Evolutionary conservation across 805 yeast genomes (phyloP).

Genomic region (Hyphopichia homilentoma): DNA sequence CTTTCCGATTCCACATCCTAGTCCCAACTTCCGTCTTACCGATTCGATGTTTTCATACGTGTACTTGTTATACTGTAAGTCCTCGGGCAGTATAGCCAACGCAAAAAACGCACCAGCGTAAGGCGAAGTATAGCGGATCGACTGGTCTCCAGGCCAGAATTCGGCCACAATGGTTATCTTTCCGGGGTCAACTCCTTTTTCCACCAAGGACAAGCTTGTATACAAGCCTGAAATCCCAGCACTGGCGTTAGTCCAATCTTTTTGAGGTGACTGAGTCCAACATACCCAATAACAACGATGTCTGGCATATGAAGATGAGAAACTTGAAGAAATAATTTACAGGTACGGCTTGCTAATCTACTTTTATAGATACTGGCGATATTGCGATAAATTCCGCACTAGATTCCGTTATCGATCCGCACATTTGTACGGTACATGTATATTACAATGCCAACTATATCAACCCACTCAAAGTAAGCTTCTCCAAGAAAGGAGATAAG

Average conservation of each 20-base stretch:
- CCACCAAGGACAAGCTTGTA: slow-evolving; percentile 10
- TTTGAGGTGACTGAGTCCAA: too few relatives aligned
- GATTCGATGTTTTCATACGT: slow-evolving; percentile 8
- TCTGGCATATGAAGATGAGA: slow-evolving; percentile 5
- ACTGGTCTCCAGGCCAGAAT: slow-evolving; percentile 22
- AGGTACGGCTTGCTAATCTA: too few relatives aligned
- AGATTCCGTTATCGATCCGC: too few relatives aligned
- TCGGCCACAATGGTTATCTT: slow-evolving; percentile 16
- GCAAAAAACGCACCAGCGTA: slow-evolving; percentile 25
- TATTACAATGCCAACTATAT: slow-evolving; percentile 20
- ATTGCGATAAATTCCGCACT: too few relatives aligned
- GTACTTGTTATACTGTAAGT: slow-evolving; percentile 6
- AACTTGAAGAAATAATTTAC: neutral
- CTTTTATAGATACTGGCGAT: neutral
- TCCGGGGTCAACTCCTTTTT: slow-evolving; percentile 9
- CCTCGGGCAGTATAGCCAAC: slow-evolving; percentile 21
- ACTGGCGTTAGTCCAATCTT: slow-evolving; percentile 3
- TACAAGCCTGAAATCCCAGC: slow-evolving; percentile 11
- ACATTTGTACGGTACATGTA: too few relatives aligned
- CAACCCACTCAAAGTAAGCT: slow-evolving; percentile 68
- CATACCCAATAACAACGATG: slow-evolving; percentile 12
- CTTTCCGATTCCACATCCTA: slow-evolving; percentile 4
- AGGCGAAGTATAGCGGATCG: slow-evolving; percentile 22
- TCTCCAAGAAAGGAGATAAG: slow-evolving; percentile 80
- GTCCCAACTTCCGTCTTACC: slow-evolving; percentile 4